These are phyloP conservation scores for Leccinum rimulosum DNA, from an alignment of 768 basidiomycete species.

Conservation along the genomic window DNA sequence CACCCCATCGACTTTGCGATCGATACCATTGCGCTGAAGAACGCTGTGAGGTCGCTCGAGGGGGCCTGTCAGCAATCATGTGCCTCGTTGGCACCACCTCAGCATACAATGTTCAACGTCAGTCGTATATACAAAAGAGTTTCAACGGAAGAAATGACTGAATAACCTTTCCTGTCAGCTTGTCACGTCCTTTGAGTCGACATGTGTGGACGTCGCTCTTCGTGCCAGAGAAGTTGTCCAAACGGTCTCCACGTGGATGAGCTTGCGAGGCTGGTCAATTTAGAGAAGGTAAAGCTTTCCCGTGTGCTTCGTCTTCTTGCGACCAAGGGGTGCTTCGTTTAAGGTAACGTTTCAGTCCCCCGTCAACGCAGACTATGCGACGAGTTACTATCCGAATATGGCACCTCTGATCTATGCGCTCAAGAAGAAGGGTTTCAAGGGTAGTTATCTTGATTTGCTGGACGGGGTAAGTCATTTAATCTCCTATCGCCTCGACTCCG, in stretches of 20 bases:
- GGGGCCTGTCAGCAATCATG: conserved; percentile 28
- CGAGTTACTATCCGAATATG: conserved; percentile 20
- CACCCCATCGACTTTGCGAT: conserved; percentile 24
- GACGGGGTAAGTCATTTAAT: conserved; percentile 14
- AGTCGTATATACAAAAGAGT: neutral
- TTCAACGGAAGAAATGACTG: neutral
- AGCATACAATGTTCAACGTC: conserved; percentile 27
- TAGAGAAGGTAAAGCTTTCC: conserved; percentile 30
- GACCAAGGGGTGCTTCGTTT: conserved; percentile 19
- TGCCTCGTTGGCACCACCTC: conserved; percentile 26
- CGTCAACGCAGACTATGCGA: conserved; percentile 14
- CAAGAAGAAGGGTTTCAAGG: conserved; percentile 4
- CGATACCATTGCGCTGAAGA: conserved; percentile 23
- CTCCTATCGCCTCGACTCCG: neutral
- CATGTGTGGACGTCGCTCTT: conserved; percentile 13
- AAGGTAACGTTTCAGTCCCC: neutral
- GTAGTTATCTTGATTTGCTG: conserved; percentile 22
- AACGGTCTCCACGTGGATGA: conserved; percentile 28
- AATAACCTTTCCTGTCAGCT: conserved; percentile 4
- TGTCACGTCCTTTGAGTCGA: conserved; percentile 24
- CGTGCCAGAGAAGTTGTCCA: conserved; percentile 13
- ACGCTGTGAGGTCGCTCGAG: conserved; percentile 25
- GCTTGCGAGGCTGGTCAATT: conserved; percentile 20
- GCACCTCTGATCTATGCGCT: conserved; percentile 23
- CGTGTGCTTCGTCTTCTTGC: conserved; percentile 32